Percentiles rank a stretch among this genome's conserved stretches.
phyloP scores from a whole-genome alignment of 129 eudicot species.

The Calendula officinalis region DNA sequence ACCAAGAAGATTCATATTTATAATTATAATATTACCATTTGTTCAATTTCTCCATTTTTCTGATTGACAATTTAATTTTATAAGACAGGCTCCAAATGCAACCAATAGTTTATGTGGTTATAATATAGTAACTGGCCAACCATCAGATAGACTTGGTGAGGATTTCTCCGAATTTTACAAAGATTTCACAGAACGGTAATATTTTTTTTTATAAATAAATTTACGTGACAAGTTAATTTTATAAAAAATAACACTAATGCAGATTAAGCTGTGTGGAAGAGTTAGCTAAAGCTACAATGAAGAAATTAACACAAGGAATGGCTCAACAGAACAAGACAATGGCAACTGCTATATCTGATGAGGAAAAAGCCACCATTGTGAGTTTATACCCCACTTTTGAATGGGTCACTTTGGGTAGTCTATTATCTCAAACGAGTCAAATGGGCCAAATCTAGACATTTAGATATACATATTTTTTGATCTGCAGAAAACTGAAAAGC shows the following conservation, averaged over 20 bases:
- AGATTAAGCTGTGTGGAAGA: slow-evolving; percentile 83
- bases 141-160: slow-evolving; percentile 93
- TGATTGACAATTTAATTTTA: background rate
- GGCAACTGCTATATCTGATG: slow-evolving; percentile 69
- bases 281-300: slow-evolving; percentile 62
- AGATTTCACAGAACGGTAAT: slow-evolving; percentile 78
- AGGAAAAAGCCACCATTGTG: slow-evolving; percentile 69
- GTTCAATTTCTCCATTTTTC: background rate
- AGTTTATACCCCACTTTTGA: slow-evolving; percentile 26
- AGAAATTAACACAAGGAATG: slow-evolving; percentile 80
- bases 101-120: slow-evolving; percentile 85
- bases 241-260: background rate
- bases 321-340: slow-evolving; percentile 73
- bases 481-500: slow-evolving; percentile 74
- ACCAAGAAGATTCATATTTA: background rate
- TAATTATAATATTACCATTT: background rate
- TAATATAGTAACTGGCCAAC: slow-evolving; percentile 91
- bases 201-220: background rate
- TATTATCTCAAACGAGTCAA: background rate
- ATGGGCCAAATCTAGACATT: background rate
- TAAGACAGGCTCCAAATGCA: slow-evolving; percentile 78
- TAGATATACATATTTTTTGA: background rate
- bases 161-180: slow-evolving; percentile 76
- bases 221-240: background rate
- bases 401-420: background rate